Conservation (phyloP, 164 flowering plant genomes). For the Magnolia sinica region DNA sequence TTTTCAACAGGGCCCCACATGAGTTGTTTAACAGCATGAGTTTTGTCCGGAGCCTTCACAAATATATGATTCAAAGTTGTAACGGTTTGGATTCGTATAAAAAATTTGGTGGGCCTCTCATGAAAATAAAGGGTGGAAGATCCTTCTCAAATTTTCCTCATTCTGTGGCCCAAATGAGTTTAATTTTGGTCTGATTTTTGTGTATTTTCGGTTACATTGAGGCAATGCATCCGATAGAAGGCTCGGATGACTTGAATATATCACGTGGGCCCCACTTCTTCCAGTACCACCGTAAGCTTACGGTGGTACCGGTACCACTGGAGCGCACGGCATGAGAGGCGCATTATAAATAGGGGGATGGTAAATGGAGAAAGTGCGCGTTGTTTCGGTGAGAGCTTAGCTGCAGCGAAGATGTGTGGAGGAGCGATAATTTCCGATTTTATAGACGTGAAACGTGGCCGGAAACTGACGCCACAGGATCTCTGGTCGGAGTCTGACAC, state of each 20-base stretch:
- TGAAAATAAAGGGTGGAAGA: too few species aligned
- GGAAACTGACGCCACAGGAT: slow-evolving; percentile 31
- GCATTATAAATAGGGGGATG: not conserved
- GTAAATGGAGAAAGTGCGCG: not conserved
- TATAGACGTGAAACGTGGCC: slow-evolving; percentile 20
- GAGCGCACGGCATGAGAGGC: not conserved
- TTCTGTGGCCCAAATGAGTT: too few species aligned
- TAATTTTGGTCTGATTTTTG: too few species aligned
- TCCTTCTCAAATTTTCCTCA: too few species aligned
- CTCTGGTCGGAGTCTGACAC: slow-evolving; percentile 49
- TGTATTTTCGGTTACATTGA: too few species aligned
- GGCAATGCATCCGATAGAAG: not conserved
- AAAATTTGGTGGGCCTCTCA: too few species aligned
- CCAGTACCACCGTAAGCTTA: not conserved
- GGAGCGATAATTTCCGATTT: slow-evolving; percentile 57
- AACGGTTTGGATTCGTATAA: too few species aligned
- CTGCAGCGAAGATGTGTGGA: slow-evolving; percentile 44
- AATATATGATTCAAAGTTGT: too few species aligned
- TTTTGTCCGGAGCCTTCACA: too few species aligned
- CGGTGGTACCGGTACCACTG: too few species aligned
- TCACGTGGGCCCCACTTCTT: not conserved
- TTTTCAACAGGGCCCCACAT: too few species aligned
- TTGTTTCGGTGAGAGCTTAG: not conserved
- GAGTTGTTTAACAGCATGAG: too few species aligned
- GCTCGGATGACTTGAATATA: not conserved